A percentile compares a stretch with the other conserved stretches of the same genome.
Conservation (phyloP, 441 rosid genomes). For the Syzygium syzygioides region DNA sequence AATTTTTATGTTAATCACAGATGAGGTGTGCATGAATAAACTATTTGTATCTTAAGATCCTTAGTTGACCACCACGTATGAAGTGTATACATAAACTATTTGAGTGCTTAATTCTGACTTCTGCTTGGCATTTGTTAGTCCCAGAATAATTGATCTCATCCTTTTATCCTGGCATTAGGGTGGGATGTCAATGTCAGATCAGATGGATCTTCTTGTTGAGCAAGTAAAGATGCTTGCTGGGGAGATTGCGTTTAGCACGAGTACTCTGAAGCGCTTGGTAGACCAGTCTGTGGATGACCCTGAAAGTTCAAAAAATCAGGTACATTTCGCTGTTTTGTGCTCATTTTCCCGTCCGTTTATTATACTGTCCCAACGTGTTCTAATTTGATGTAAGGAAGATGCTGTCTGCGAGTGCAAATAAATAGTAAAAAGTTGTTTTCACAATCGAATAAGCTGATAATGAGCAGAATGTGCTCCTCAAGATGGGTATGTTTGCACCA, state of each 20-base stretch:
- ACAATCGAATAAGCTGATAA: background rate
- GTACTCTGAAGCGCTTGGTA: slow-evolving; percentile 91
- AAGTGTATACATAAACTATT: background rate
- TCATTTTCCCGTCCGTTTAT: background rate
- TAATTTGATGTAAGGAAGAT: background rate
- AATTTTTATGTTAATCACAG: background rate
- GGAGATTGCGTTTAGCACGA: slow-evolving; percentile 92
- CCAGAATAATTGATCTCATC: background rate
- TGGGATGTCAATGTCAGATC: slow-evolving; percentile 68
- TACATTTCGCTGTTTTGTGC: slow-evolving; percentile 7
- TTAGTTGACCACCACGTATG: background rate
- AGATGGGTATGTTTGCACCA: background rate
- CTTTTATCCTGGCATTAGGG: slow-evolving; percentile 35
- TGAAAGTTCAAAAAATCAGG: slow-evolving; percentile 73
- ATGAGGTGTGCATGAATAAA: background rate
- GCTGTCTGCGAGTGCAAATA: background rate
- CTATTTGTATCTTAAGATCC: background rate
- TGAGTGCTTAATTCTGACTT: background rate
- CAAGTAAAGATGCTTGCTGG: slow-evolving; percentile 99
- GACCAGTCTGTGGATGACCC: slow-evolving; percentile 93
- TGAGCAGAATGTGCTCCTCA: background rate
- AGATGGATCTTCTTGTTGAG: slow-evolving; percentile 96
- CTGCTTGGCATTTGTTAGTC: background rate
- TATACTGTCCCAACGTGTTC: background rate
- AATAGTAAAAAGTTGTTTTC: background rate